phyloP scores from a whole-genome alignment of 78 protist species.

The Monocercomonoides exilis region DNA sequence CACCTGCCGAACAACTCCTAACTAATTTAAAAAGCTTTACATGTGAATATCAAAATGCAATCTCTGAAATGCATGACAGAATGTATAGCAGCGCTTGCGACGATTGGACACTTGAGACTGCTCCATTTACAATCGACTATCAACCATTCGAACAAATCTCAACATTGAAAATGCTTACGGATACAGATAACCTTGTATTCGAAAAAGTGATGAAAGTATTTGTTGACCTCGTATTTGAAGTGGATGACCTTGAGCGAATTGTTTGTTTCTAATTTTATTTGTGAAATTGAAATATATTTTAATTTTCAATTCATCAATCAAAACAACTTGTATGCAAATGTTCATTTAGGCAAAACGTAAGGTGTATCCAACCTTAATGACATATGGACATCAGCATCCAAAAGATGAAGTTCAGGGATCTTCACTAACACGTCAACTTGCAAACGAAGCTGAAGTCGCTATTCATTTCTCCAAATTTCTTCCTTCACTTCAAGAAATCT shows the following conservation, averaged over 20 bases:
- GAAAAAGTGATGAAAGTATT: constrained; percentile 8
- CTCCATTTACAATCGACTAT: neutral
- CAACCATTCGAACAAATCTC: constrained; percentile 4
- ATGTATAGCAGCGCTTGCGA: neutral
- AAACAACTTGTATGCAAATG: neutral
- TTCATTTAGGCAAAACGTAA: neutral
- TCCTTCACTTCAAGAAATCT: neutral
- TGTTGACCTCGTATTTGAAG: neutral
- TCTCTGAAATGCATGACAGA: neutral
- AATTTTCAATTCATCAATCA: too few relatives aligned
- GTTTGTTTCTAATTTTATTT: neutral
- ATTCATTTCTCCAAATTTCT: neutral
- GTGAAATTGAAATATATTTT: too few relatives aligned
- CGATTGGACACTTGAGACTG: neutral
- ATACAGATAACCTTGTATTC: neutral
- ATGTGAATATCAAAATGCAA: neutral
- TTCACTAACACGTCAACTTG: neutral
- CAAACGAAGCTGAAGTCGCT: neutral
- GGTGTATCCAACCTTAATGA: neutral
- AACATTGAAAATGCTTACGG: neutral
- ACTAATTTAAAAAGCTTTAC: neutral
- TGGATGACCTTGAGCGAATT: neutral
- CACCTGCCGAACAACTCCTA: neutral
- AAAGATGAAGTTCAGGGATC: neutral
- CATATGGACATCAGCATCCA: neutral